Evolutionary conservation across 495 filamentous ascomycete species (phyloP).

Genomic region (Talaromyces ruber): DNA sequence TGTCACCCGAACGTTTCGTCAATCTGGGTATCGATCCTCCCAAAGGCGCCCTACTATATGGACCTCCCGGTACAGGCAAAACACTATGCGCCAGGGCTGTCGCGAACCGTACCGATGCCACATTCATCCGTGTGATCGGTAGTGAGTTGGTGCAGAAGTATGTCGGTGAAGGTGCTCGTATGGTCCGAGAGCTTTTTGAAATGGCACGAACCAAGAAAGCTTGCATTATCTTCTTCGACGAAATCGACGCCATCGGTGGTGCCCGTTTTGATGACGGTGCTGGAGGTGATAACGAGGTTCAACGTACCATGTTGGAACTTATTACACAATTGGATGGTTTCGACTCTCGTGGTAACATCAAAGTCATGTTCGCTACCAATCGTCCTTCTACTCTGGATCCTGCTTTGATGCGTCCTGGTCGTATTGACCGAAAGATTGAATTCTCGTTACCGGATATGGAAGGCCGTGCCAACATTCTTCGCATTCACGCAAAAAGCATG

Average conservation of each 20-base stretch:
- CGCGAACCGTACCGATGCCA: conserved; percentile 94
- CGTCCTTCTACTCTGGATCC: conserved; percentile 92
- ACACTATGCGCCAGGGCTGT: conserved; percentile 96
- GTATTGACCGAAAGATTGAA: conserved; percentile 98
- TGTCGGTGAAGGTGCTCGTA: conserved; percentile 92
- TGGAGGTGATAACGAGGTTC: conserved; percentile 98
- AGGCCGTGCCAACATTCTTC: conserved; percentile 91
- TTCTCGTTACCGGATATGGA: conserved; percentile 96
- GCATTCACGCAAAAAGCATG: conserved; percentile 99
- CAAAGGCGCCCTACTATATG: conserved; percentile 94
- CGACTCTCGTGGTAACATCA: conserved; percentile 96
- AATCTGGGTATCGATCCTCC: conserved; percentile 97
- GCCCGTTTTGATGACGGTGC: conserved; percentile 98
- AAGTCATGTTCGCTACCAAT: conserved; percentile 99
- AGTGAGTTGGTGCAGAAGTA: conserved; percentile 98
- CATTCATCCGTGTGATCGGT: conserved; percentile 97
- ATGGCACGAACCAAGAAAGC: conserved; percentile 99
- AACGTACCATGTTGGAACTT: conserved; percentile 96
- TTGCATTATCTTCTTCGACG: conserved; percentile 99
- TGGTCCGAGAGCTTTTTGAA: conserved; percentile 98
- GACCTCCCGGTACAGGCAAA: conserved; percentile 94
- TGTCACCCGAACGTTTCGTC: conserved; percentile 95
- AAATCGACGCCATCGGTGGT: conserved; percentile 95
- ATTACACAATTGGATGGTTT: conserved; percentile 98
- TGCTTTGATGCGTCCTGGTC: conserved; percentile 91